Percentiles rank a stretch among this genome's conserved stretches.
These are phyloP conservation scores for Debaryomyces maramus DNA, from an alignment of 805 yeast genomes.

Conservation along the genomic window DNA sequence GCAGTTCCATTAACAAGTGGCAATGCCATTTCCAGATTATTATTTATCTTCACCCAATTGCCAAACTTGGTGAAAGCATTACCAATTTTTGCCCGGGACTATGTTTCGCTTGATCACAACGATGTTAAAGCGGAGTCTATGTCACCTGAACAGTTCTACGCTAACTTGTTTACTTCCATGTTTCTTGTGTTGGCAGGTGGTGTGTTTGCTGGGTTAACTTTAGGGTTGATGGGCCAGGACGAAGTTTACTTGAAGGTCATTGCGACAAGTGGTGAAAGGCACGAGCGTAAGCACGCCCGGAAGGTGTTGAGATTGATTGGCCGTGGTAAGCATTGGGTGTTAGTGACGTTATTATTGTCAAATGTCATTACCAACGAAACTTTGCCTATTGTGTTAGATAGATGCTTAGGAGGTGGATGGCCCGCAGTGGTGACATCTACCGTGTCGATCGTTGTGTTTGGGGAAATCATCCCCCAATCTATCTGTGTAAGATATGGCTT, in stretches of 20 bases:
- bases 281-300: constrained; percentile 66
- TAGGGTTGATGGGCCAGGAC: constrained; percentile 97
- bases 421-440: constrained; percentile 95
- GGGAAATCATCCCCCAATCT: constrained; percentile 95
- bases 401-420: constrained; percentile 96
- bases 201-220: constrained; percentile 90
- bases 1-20: constrained; percentile 21
- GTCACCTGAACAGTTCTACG: constrained; percentile 42
- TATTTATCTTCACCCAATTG: constrained; percentile 32
- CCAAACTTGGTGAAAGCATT: constrained; percentile 35
- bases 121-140: constrained; percentile 1
- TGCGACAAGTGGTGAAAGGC: constrained; percentile 75
- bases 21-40: constrained; percentile 25
- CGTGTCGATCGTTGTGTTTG: constrained; percentile 87
- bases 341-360: constrained; percentile 80
- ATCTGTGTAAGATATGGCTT: constrained; percentile 91
- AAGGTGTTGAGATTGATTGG: constrained; percentile 72
- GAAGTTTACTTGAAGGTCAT: constrained; percentile 92
- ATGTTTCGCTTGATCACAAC: constrained; percentile 4
- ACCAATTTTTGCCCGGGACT: constrained; percentile 23
- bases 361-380: constrained; percentile 95
- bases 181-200: constrained; percentile 76
- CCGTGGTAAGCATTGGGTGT: constrained; percentile 93
- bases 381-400: constrained; percentile 87
- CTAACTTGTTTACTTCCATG: constrained; percentile 54